Percentiles rank a stretch among this genome's conserved stretches.
Conservation (phyloP, 2,329 filamentous ascomycete species). For the Fusarium clavum region DNA sequence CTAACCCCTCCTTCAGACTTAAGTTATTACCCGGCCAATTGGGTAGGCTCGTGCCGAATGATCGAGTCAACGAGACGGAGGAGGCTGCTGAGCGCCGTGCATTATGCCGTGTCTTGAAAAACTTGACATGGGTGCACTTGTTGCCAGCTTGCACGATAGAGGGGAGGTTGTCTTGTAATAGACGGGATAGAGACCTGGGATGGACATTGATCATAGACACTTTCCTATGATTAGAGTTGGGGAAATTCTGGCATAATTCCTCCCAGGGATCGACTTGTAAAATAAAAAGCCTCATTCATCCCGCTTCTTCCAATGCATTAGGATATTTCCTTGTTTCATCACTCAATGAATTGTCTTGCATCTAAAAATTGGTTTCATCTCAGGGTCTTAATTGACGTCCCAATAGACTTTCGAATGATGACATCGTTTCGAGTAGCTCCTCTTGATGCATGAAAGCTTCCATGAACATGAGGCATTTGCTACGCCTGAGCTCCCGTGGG, state of each 20-base stretch:
- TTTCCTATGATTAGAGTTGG: slow-evolving; percentile 53
- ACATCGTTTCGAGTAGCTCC: slow-evolving; percentile 21
- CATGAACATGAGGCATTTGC: slow-evolving; percentile 47
- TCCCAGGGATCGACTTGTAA: slow-evolving; percentile 55
- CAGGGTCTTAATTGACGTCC: slow-evolving; percentile 21
- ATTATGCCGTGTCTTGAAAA: slow-evolving; percentile 46
- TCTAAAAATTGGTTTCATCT: slow-evolving; percentile 10
- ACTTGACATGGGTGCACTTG: slow-evolving; percentile 44
- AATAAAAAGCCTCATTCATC: slow-evolving; percentile 58
- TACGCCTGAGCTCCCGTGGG: slow-evolving; percentile 46
- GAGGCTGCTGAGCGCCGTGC: slow-evolving; percentile 46
- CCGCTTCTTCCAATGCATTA: slow-evolving; percentile 51
- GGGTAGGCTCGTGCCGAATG: slow-evolving; percentile 53
- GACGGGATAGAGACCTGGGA: slow-evolving; percentile 56
- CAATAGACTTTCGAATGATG: slow-evolving; percentile 40
- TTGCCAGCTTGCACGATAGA: slow-evolving; percentile 51
- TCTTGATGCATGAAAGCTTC: slow-evolving; percentile 24
- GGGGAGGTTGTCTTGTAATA: slow-evolving; percentile 55
- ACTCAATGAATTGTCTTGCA: slow-evolving; percentile 8
- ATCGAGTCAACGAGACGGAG: slow-evolving; percentile 51
- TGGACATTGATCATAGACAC: slow-evolving; percentile 49
- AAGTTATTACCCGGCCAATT: slow-evolving; percentile 50
- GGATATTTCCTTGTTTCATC: slow-evolving; percentile 46
- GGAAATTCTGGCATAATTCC: slow-evolving; percentile 50
- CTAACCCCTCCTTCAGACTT: slow-evolving; percentile 49